Evolutionary conservation across 2,329 filamentous ascomycete genomes (phyloP).

Genomic region (Harringtonia lauricola): DNA sequence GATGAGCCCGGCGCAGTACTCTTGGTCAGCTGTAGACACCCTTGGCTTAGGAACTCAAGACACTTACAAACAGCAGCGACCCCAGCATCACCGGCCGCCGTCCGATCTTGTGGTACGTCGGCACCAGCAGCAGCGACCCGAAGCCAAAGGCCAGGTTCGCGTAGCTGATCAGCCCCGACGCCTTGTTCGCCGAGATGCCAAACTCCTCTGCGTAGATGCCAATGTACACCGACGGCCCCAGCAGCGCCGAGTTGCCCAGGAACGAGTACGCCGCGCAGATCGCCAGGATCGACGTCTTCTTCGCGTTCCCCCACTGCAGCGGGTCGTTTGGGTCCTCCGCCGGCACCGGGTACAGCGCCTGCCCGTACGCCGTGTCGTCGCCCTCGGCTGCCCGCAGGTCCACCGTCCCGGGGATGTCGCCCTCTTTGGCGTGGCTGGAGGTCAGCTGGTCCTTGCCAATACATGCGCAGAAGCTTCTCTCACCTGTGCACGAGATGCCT

Average conservation of each 20-base stretch:
- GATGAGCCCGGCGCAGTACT: conserved; percentile 29
- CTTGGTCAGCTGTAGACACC: neutral
- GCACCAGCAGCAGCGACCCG: conserved; percentile 43
- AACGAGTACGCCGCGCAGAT: conserved; percentile 46
- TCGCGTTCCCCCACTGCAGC: conserved; percentile 42
- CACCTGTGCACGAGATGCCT: conserved; percentile 11
- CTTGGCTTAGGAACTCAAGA: neutral
- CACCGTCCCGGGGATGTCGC: conserved; percentile 16
- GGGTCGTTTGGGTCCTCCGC: conserved; percentile 52
- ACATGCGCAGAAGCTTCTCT: too few species aligned
- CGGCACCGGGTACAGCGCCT: conserved; percentile 49
- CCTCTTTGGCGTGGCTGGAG: conserved; percentile 16
- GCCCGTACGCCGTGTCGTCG: conserved; percentile 47
- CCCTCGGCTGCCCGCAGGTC: conserved; percentile 32
- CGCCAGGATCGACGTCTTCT: conserved; percentile 45
- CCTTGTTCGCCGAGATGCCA: conserved; percentile 34
- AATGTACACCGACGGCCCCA: conserved; percentile 49
- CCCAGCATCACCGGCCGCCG: conserved; percentile 30
- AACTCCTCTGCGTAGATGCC: conserved; percentile 41
- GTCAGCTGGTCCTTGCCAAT: neutral
- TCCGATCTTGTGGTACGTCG: conserved; percentile 41
- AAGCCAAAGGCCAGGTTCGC: conserved; percentile 50
- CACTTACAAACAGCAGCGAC: conserved; percentile 23
- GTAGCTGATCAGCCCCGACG: conserved; percentile 47
- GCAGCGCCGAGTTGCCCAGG: conserved; percentile 43